Conservation (phyloP, 768 basidiomycete species). For the Russula griseocarnosa region DNA sequence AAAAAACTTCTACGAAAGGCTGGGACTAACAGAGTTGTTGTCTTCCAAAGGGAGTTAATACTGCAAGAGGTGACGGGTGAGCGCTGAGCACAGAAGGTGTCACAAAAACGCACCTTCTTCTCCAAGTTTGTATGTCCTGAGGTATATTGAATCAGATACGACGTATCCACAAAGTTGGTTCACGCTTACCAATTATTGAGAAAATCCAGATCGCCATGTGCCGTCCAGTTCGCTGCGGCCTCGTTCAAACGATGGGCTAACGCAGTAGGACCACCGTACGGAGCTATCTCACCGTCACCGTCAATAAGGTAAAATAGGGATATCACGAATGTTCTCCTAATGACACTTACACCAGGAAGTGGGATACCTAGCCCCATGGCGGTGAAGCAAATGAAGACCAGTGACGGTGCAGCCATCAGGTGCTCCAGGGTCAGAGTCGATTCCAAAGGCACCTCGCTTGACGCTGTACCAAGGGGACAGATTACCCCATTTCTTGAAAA, state of each 20-base stretch:
- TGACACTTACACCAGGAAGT: conserved; percentile 55
- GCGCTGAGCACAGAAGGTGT: neutral
- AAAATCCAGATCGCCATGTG: conserved; percentile 62
- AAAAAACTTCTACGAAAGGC: neutral
- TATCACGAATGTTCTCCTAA: neutral
- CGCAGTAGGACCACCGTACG: conserved; percentile 59
- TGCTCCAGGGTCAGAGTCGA: conserved; percentile 65
- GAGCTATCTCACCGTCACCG: conserved; percentile 36
- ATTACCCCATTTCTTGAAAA: conserved; percentile 81
- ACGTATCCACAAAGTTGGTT: neutral
- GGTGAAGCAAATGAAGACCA: conserved; percentile 73
- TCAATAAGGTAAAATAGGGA: conserved; percentile 7
- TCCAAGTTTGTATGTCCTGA: conserved; percentile 85
- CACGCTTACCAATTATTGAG: conserved; percentile 72
- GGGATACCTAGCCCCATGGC: conserved; percentile 74
- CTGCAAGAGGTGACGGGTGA: conserved; percentile 40
- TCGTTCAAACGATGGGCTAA: conserved; percentile 55
- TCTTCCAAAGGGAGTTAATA: conserved; percentile 86
- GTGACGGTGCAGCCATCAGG: conserved; percentile 69
- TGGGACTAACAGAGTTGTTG: conserved; percentile 73
- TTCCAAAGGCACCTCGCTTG: conserved; percentile 57
- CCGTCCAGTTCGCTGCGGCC: conserved; percentile 56
- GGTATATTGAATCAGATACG: neutral
- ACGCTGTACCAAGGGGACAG: conserved; percentile 84
- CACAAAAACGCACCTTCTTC: conserved; percentile 56